Conservation (phyloP, 306 rosid genomes). For the Herpetospermum pedunculosum region DNA sequence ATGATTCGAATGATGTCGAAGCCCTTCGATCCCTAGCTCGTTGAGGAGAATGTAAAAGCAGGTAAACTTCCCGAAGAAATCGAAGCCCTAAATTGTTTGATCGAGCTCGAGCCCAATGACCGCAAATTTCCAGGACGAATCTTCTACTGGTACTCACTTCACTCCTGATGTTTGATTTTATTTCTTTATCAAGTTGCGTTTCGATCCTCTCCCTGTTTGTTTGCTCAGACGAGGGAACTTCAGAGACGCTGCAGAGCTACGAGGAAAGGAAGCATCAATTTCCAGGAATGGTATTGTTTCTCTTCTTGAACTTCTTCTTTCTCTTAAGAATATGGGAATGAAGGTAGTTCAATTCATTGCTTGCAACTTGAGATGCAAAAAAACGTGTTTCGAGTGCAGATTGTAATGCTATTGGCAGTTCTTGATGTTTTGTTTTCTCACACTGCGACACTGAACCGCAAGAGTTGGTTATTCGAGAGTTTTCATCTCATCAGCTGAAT, state of each 20-base stretch:
- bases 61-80: conserved; percentile 46
- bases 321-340: not conserved
- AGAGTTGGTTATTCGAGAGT: conserved; percentile 70
- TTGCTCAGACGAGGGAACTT: conserved; percentile 37
- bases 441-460: conserved; percentile 15
- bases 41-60: conserved; percentile 37
- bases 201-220: not conserved
- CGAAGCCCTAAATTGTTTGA: conserved; percentile 33
- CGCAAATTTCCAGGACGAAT: conserved; percentile 45
- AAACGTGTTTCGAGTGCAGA: no score
- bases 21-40: conserved; percentile 42
- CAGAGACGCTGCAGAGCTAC: conserved; percentile 43
- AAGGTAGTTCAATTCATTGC: no score
- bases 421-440: not conserved
- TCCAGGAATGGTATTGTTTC: conserved; percentile 61
- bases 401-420: not conserved
- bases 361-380: no score
- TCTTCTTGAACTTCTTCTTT: not conserved
- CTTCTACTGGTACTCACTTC: conserved; percentile 23
- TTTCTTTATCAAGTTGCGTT: not conserved
- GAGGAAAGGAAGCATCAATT: conserved; percentile 75
- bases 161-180: not conserved
- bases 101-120: conserved; percentile 61
- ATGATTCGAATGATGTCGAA: conserved; percentile 27
- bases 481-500: conserved; percentile 83